Evolutionary conservation across 495 filamentous ascomycete species (phyloP).

Genomic region (Aspergillus saccharolyticus): DNA sequence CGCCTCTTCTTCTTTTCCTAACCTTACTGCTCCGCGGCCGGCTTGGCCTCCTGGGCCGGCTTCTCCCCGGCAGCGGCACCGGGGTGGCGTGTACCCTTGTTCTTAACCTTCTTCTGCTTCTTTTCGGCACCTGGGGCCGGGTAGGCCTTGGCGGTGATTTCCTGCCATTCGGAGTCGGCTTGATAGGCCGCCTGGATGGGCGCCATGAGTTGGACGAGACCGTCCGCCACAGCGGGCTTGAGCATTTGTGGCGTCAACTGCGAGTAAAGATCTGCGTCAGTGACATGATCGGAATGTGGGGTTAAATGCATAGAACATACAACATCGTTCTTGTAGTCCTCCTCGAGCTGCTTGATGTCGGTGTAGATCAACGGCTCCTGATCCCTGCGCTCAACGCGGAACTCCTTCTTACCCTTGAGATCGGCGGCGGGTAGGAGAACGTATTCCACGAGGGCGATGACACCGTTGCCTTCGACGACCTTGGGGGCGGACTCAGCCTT

Average conservation of each 20-base stretch:
- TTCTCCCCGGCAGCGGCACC: conserved; percentile 38
- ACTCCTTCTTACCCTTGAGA: conserved; percentile 32
- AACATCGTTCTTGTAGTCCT: conserved; percentile 75
- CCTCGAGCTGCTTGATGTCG: conserved; percentile 61
- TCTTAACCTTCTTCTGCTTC: conserved; percentile 75
- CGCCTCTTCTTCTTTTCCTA: background rate
- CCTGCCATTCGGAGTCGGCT: conserved; percentile 72
- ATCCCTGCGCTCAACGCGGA: conserved; percentile 34
- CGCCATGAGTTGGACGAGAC: conserved; percentile 63
- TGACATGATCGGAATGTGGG: too few species aligned
- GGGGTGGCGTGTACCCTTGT: conserved; percentile 67
- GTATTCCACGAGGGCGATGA: conserved; percentile 76
- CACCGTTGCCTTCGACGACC: conserved; percentile 76
- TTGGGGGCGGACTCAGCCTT: conserved; percentile 75
- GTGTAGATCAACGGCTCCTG: conserved; percentile 73
- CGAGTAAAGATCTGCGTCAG: too few species aligned
- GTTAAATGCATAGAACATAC: conserved; percentile 43
- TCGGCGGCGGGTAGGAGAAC: conserved; percentile 69
- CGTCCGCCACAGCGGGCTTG: conserved; percentile 69
- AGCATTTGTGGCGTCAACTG: conserved; percentile 80
- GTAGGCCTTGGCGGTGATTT: conserved; percentile 75
- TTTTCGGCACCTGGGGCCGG: conserved; percentile 60
- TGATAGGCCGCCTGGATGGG: conserved; percentile 72
- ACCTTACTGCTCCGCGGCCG: conserved; percentile 5
- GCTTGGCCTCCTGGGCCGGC: too few species aligned